Base-by-base conservation (phyloP, 1,284 basidiomycete species). In the Rhodotorula glutinis region DNA sequence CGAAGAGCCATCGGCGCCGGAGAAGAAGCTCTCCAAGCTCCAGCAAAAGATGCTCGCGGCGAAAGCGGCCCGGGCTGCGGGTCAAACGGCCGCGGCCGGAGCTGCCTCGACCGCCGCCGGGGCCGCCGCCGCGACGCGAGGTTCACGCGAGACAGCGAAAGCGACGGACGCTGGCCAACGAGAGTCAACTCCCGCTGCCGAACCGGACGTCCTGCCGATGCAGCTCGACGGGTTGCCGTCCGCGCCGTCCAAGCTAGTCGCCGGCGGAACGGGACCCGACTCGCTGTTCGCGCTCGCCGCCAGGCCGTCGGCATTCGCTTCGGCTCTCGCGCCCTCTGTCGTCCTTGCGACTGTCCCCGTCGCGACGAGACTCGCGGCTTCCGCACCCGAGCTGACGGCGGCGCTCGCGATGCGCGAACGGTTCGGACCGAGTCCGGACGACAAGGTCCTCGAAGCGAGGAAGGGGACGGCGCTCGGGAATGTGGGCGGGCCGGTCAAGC, bases 381-480 rank as follows among this genome's bases (percentile, higher is more conserved):
- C 30, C 49, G 49, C 25, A 25, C 49, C 49, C 4, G 30, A 38
- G 51, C 14, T 55, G 8, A 41, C 40, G 4, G 29, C 25, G 5
- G 13, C 25, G 11, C 25, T n/a, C 49, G 14, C 10, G 13, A 27
- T 27, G 49, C 49, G 25, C 49, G 49, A 27, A 13, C 25, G 16
- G 23, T 71, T 67, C 44, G 82, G 83, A 30, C 90, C 89, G n/a
- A 93, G 91, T 76, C 91, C 92, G 17, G 91, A 94, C 73, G 91
- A 94, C 75, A 79, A 88, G 63, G 86, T 94, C 19, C 81, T 89
- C 76, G 85, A 85, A 71, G 90, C 92, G 46, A 85, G 92, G 44
- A 85, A 84, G 62, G 89, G 89, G 55, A 90, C 91, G 11, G 78
- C 76, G 38, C 60, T 77, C 2, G 79, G 77, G 2, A 44, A 21